These are phyloP conservation scores for Blastobotrys attinorum DNA, from an alignment of 805 yeast species.

Conservation along the genomic window DNA sequence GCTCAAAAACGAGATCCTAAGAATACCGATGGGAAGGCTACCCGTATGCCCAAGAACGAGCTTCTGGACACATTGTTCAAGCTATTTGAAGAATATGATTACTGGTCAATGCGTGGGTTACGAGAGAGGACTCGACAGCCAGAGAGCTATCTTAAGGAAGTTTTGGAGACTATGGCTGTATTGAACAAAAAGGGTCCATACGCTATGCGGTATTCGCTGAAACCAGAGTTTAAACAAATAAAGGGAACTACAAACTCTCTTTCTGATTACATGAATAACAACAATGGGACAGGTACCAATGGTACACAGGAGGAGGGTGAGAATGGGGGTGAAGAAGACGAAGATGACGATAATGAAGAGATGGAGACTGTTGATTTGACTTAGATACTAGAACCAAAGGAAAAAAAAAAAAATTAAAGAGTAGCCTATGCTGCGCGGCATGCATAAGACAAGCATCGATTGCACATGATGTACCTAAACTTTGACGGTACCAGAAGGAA, in stretches of 20 bases:
- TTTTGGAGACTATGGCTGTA: conserved; percentile 80
- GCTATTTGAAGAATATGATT: conserved; percentile 88
- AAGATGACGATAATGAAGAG: conserved; percentile 14
- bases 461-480: too few species aligned
- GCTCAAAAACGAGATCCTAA: conserved; percentile 28
- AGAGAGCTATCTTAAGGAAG: conserved; percentile 78
- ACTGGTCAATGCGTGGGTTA: conserved; percentile 92
- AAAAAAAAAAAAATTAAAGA: background rate
- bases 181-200: conserved; percentile 93
- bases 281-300: background rate
- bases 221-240: conserved; percentile 80
- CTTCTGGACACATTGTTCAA: conserved; percentile 81
- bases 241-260: conserved; percentile 32
- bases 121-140: conserved; percentile 95
- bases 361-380: conserved; percentile 16
- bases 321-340: conserved; percentile 2
- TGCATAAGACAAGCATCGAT: too few species aligned
- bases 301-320: background rate
- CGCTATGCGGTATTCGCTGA: conserved; percentile 82
- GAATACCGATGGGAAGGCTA: conserved; percentile 73
- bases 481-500: too few species aligned
- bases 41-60: conserved; percentile 89
- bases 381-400: too few species aligned
- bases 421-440: too few species aligned
- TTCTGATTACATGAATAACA: conserved; percentile 17